Evolutionary conservation across 2,329 filamentous ascomycete species (phyloP), one percentile per base, ranked within the genome.

Genomic region (Colletotrichum caudatum): DNA sequence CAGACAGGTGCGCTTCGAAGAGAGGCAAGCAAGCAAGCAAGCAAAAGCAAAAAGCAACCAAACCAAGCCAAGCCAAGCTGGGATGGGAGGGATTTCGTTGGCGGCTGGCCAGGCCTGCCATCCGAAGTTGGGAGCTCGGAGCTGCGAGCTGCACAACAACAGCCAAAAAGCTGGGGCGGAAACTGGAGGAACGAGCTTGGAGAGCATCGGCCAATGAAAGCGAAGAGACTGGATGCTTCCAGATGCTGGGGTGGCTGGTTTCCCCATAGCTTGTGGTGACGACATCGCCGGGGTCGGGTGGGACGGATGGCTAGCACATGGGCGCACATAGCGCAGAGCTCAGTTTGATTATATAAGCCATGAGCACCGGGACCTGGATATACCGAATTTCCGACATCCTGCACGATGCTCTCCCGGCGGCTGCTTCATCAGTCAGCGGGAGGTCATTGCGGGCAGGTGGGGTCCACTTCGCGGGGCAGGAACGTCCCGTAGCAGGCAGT

Each of bases 121-220:
- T 72, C 69, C 69, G 69, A 69, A 72, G 65, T 72, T 54, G 64
- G 41, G 69, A 72, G 69, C 65, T 72, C 69, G 69, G 69, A 72
- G 69, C 60, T 69, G 65, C 69, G 59, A 72, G 69, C 66, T 72
- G 39, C 44, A 48, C n/a, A 62, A 44, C 44, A 59, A 23, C 67
- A 26, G 20, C 35, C 54, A 58, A 37, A 41, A 58, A 58, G 41
- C 53, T 35, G 44, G 57, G 53, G 61, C 53, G n/a, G 62, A 54
- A 48, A 56, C 53, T 33, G 61, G 54, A 60, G 56, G 63, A 56
- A 70, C 56, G 51, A 68, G 69, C 69, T 71, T 68, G 46, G 16
- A 64, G 41, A 41, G 57, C 50, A 64, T 58, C 66, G 44, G 16
- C 29, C 68, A 71, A 69, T 71, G 66, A 20, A 46, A 53, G 41